These are phyloP conservation scores for Psilocybe mexicana DNA, from an alignment of 1,284 basidiomycete species.

Conservation along the genomic window DNA sequence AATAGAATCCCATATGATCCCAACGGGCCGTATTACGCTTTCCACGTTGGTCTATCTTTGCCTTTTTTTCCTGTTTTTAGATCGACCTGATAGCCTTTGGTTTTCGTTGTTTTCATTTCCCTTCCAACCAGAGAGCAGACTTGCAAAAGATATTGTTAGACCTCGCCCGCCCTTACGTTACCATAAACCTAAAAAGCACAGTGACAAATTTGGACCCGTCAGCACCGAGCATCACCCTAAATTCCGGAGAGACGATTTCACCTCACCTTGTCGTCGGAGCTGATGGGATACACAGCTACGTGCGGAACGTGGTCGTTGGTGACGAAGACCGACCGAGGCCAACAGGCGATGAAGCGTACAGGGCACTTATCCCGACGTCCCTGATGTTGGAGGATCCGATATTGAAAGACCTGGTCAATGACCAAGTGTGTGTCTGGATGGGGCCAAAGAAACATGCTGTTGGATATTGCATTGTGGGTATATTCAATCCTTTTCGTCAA, in stretches of 20 bases:
- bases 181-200: conserved; percentile 41
- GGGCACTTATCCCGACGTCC: conserved; percentile 50
- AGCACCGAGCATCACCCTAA: conserved; percentile 34
- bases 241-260: conserved; percentile 42
- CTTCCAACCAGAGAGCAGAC: conserved; percentile 45
- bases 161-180: conserved; percentile 39
- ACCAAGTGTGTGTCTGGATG: conserved; percentile 46
- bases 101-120: not conserved
- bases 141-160: conserved; percentile 47
- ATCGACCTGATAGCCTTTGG: not conserved
- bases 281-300: conserved; percentile 51
- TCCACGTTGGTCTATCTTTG: conserved; percentile 38
- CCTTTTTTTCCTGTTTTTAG: not conserved
- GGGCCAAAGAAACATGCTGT: conserved; percentile 46
- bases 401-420: conserved; percentile 39
- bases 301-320: conserved; percentile 46
- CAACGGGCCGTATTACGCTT: conserved; percentile 54
- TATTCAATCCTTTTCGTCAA: not conserved
- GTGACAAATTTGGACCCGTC: conserved; percentile 43
- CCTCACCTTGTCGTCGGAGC: conserved; percentile 55
- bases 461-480: conserved; percentile 40
- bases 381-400: conserved; percentile 51
- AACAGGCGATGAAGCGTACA: conserved; percentile 62
- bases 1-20: conserved; percentile 40
- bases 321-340: conserved; percentile 37